A percentile compares a stretch with the other conserved stretches of the same genome.
Evolutionary conservation across 2,329 filamentous ascomycete genomes (phyloP).

Genomic region (Pseudogymnoascus sp.): DNA sequence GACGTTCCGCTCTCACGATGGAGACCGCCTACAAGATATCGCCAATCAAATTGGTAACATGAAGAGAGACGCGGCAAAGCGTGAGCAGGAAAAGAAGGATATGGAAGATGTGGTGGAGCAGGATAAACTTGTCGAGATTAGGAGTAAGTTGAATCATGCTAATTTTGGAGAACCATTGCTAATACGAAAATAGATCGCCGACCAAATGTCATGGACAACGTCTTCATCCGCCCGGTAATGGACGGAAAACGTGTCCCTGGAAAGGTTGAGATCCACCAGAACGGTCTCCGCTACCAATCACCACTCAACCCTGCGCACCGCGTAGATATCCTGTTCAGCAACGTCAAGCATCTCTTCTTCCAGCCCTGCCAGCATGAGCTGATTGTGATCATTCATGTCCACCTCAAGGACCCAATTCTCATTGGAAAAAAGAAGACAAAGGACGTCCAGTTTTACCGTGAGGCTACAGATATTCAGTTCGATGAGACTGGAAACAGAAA

Average conservation of each 20-base stretch:
- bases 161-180: conserved; percentile 27
- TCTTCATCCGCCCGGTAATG: conserved; percentile 90
- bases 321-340: conserved; percentile 94
- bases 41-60: conserved; percentile 90
- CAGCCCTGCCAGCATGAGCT: conserved; percentile 94
- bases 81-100: conserved; percentile 98
- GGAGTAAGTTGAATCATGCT: conserved; percentile 53
- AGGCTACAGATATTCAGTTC: conserved; percentile 97
- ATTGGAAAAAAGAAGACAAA: conserved; percentile 98
- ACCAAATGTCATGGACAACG: conserved; percentile 81
- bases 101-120: conserved; percentile 99
- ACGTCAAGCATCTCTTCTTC: conserved; percentile 98
- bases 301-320: conserved; percentile 70
- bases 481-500: conserved; percentile 98
- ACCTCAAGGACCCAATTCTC: conserved; percentile 96
- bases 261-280: conserved; percentile 95
- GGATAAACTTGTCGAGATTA: conserved; percentile 90
- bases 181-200: conserved; percentile 64
- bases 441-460: conserved; percentile 95
- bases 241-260: conserved; percentile 95
- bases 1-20: conserved; percentile 87
- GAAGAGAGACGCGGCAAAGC: conserved; percentile 84
- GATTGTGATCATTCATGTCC: conserved; percentile 96
- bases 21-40: conserved; percentile 82
- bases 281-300: conserved; percentile 92